Evolutionary conservation across 2,329 filamentous ascomycete genomes (phyloP), one percentile per base, ranked within the genome.

Genomic region (Orbilia blumenaviensis): DNA sequence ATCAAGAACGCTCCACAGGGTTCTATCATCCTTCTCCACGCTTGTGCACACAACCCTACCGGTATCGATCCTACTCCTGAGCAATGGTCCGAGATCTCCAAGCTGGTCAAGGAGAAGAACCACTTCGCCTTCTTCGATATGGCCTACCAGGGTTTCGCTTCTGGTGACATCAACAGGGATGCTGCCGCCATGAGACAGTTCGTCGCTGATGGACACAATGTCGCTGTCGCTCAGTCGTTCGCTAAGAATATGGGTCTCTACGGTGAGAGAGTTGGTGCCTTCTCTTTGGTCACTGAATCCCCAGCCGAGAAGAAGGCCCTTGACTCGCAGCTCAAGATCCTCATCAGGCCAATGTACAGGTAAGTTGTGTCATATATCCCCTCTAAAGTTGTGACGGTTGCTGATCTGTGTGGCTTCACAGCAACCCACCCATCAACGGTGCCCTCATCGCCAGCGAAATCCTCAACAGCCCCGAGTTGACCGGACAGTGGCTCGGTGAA

Each of bases 71-170:
- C 94, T 6, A 96, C 94, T 18, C 87, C 91, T 79, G 92, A 94
- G 64, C 95, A 99, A 85, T 99, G 95, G 95, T 92, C 91, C 83
- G 88, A 96, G 84, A 89, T 99, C 77, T 93, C 94, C 62, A 83
- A 86, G 46, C 84, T 97, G 48, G 89, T 98, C 83, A 88, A 88
- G 80, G 84, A 88, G 81, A 93, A 91, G 84, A 88, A 88, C 78
- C 94, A 96, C 84, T 97, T 99, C 85, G 94, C 95, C 81, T 98
- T 99, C 88, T 98, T 99, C 85, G 95, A 99, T 86, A 92, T 89
- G 79, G 95, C 95, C 68, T 99, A 99, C 86, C 95, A 98, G 84
- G 94, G 95, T 69, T 99, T 99, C 83, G 95, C 95, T 2, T 96
- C 95, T 0, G 95, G 95, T 73, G 90, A 96, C 82, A 88, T 98